Base-by-base conservation (phyloP, 2,329 filamentous ascomycete species). In the Blastomyces emzantsi region DNA sequence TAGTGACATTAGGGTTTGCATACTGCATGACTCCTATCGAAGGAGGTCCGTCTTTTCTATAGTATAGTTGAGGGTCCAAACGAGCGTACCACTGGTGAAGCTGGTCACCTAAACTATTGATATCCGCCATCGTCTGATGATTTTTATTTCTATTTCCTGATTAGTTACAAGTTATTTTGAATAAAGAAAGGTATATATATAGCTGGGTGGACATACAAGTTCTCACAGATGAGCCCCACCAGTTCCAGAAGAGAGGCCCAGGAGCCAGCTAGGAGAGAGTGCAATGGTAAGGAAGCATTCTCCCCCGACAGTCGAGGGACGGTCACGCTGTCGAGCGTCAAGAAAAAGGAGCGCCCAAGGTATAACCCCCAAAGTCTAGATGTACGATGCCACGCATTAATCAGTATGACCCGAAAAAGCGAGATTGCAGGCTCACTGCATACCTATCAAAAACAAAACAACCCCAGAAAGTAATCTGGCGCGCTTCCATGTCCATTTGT, bases 401-500 rank as follows among this genome's bases (percentile, higher is more conserved):
- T 45, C 30, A 30, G 19, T 36, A 33, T 49, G 25, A 17, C 33
- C 15, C 17, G 43, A 8, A 47, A 25, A 17, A 22, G 41, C 13
- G 25, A 49, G 22, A 15, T 30, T 6, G 17, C 28, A 36, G 7
- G 9, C 62, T 64, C 36, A 8, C 9, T 13, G 9, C 36, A 39
- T 61, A 62, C 43, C 63, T 33, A 54, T 66, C 66, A 39, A 67
- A 66, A 28, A 64, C 60, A 39, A 66, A 45, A 60, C 66, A 67
- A 15, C 63, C 65, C 66, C 66, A 67, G 45, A 65, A 67, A 45
- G 62, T 54, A 41, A 66, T 62, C 30, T 65, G 63, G 39, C 66
- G 66, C 17, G 62, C 63, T 41, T 66, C 54, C 19, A 66, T 56
- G 28, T 66, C 66, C 36, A 63, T 60, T 17, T 56, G 60, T 39